phyloP scores from a whole-genome alignment of 2,329 filamentous ascomycete genomes.

The Talaromyces atroroseus region DNA sequence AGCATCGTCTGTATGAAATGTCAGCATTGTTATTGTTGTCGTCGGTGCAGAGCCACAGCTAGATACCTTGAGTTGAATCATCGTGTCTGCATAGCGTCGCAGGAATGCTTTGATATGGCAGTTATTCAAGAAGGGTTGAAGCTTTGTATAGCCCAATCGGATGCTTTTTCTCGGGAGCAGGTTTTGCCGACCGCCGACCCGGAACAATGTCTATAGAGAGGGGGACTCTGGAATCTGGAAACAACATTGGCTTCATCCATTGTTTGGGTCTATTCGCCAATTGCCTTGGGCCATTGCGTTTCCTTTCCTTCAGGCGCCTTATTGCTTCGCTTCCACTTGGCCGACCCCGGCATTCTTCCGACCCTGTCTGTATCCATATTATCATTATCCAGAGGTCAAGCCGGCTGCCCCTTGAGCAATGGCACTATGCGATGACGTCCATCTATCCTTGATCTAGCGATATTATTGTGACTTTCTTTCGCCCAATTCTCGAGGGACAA shows the following conservation, averaged over 20 bases:
- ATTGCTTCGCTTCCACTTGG: not conserved
- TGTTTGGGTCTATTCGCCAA: not conserved
- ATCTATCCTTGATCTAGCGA: not conserved
- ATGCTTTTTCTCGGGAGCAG: slow-evolving; percentile 14
- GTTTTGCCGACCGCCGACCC: slow-evolving; percentile 22
- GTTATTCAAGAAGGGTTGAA: not conserved
- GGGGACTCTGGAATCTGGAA: not conserved
- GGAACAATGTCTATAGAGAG: not conserved
- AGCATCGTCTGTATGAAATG: slow-evolving; percentile 68
- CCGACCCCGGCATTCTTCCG: not conserved
- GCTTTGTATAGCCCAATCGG: not conserved
- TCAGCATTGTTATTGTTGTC: no score
- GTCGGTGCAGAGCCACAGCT: not conserved
- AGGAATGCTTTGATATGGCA: not conserved
- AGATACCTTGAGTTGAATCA: slow-evolving; percentile 82
- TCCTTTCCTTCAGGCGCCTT: not conserved
- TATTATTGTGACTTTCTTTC: not conserved
- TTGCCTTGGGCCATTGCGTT: not conserved
- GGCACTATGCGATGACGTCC: slow-evolving; percentile 7
- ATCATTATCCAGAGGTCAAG: not conserved
- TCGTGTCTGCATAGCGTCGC: slow-evolving; percentile 47
- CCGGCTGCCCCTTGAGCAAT: not conserved
- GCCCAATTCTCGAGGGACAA: not conserved
- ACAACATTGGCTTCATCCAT: not conserved
- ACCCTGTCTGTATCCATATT: not conserved